Evolutionary conservation across 2,329 filamentous ascomycete species (phyloP).

Genomic region (Talaromyces piceae): DNA sequence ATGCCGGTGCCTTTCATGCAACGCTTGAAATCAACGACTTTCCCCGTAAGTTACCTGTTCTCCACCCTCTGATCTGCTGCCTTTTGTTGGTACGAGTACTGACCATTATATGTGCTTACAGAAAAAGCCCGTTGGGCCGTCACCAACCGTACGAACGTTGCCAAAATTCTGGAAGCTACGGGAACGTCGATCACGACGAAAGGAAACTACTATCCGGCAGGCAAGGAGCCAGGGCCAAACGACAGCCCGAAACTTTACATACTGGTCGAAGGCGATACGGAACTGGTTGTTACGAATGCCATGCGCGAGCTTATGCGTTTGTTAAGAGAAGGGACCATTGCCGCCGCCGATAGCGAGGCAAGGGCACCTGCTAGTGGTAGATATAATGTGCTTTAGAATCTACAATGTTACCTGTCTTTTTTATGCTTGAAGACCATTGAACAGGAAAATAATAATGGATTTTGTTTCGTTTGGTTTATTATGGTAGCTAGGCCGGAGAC

Average conservation of each 20-base stretch:
- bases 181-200: conserved; percentile 97
- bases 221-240: conserved; percentile 68
- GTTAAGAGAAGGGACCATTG: conserved; percentile 82
- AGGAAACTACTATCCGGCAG: conserved; percentile 76
- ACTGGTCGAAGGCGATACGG: conserved; percentile 93
- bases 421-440: not conserved
- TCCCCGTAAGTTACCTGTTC: conserved; percentile 51
- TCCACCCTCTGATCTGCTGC: conserved; percentile 1
- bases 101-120: conserved; percentile 23
- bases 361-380: conserved; percentile 70
- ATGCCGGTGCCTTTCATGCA: conserved; percentile 92
- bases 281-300: conserved; percentile 81
- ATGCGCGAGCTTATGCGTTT: conserved; percentile 84
- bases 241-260: conserved; percentile 95
- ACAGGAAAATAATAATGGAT: not conserved
- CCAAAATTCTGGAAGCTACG: conserved; percentile 91
- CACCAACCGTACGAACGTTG: conserved; percentile 96
- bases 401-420: not conserved
- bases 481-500: no score
- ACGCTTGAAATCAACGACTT: conserved; percentile 99
- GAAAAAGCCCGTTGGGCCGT: conserved; percentile 97
- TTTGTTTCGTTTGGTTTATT: not conserved
- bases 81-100: not conserved
- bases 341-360: conserved; percentile 78
- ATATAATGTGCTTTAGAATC: conserved; percentile 68